Percentiles rank a stretch among this genome's conserved stretches.
phyloP scores from a whole-genome alignment of 257 asterid species.

The Nicotiana paniculata region DNA sequence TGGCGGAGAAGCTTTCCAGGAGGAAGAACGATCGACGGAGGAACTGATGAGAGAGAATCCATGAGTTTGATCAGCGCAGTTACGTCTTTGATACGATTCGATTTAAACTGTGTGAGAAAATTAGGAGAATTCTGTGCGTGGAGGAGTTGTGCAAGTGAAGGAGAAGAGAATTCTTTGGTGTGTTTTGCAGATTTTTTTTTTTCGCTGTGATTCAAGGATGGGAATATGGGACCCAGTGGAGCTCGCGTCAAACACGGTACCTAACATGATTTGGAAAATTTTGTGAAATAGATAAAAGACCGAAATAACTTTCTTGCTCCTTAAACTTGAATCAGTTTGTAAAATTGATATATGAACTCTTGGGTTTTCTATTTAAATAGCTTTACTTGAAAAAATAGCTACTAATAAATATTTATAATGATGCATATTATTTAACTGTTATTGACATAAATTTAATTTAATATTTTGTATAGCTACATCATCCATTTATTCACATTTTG shows the following conservation, averaged over 20 bases:
- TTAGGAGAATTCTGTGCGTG: neutral
- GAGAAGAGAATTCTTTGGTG: neutral
- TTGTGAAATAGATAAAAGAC: no score
- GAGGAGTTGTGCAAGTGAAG: neutral
- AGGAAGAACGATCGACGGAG: conserved; percentile 51
- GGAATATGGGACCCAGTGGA: conserved; percentile 16
- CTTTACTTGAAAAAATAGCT: no score
- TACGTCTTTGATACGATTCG: neutral
- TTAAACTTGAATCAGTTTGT: no score
- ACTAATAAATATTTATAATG: no score
- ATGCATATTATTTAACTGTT: no score
- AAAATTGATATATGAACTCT: no score
- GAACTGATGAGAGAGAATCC: conserved; percentile 64
- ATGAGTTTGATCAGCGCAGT: conserved; percentile 12
- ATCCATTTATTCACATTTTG: no score
- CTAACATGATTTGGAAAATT: no score
- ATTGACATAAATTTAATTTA: no score
- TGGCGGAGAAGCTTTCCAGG: conserved; percentile 29
- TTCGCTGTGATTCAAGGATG: neutral
- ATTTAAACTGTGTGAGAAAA: neutral
- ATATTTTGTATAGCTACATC: no score
- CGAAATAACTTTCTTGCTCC: no score
- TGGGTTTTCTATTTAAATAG: no score
- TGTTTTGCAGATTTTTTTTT: conserved; percentile 33
- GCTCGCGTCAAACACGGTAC: conserved; percentile 26